Evolutionary conservation across 225 moss, liverwort and hornwort genomes (phyloP).

Genomic region (Thuidium tamariscinum): DNA sequence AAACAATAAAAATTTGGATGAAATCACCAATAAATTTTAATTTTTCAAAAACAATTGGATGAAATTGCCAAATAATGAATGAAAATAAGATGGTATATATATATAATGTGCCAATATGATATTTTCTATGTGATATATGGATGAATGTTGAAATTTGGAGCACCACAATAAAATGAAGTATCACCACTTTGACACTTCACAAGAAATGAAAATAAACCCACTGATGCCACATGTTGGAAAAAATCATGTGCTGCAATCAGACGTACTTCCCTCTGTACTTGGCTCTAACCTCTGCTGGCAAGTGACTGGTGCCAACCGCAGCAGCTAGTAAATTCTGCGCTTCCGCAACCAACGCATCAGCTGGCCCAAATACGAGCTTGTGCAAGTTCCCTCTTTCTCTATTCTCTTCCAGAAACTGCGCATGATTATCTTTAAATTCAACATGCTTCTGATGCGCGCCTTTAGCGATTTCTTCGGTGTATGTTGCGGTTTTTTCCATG

Average conservation of each 20-base stretch:
- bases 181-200: no score
- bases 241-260: neutral
- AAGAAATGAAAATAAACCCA: no score
- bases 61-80: no score
- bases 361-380: constrained; percentile 58
- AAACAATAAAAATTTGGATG: no score
- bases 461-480: constrained; percentile 46
- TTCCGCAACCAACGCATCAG: constrained; percentile 32
- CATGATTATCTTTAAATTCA: constrained; percentile 64
- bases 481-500: constrained; percentile 73
- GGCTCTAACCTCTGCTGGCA: constrained; percentile 56
- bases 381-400: constrained; percentile 72
- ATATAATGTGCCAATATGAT: no score
- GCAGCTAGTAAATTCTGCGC: constrained; percentile 30
- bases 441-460: constrained; percentile 51
- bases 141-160: no score
- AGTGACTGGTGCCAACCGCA: constrained; percentile 30
- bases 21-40: no score
- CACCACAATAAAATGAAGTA: no score
- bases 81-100: no score
- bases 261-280: constrained; percentile 98
- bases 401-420: constrained; percentile 58
- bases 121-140: no score
- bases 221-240: neutral
- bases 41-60: no score